Conservation (phyloP, 768 basidiomycete genomes). For the Gloeophyllum trabeum region DNA sequence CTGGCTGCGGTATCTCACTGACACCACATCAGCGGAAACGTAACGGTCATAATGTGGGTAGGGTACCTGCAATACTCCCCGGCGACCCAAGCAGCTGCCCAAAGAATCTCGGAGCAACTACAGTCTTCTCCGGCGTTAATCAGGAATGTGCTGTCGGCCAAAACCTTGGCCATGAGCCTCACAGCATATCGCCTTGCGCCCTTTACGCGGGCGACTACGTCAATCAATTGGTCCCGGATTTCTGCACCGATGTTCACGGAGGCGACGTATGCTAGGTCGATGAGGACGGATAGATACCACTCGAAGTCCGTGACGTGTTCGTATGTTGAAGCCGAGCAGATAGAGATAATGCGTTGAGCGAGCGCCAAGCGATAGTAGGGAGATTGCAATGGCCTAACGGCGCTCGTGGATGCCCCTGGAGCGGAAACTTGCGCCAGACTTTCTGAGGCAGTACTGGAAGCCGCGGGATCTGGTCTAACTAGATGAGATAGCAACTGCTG, state of each 20-base stretch:
- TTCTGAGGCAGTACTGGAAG: too few species aligned
- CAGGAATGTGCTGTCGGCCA: conserved; percentile 70
- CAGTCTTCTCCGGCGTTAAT: conserved; percentile 55
- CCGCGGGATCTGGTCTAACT: conserved; percentile 52
- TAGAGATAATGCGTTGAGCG: conserved; percentile 72
- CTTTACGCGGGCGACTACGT: conserved; percentile 74
- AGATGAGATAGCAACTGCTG: conserved; percentile 87
- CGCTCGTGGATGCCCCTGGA: conserved; percentile 16
- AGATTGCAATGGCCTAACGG: conserved; percentile 51
- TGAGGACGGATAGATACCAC: conserved; percentile 93
- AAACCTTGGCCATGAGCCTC: conserved; percentile 68
- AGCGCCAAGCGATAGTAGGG: conserved; percentile 81
- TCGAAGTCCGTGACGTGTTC: conserved; percentile 88
- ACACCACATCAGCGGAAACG: neutral
- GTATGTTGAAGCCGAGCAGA: conserved; percentile 78
- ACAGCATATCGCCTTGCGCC: conserved; percentile 73
- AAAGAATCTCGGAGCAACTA: conserved; percentile 76
- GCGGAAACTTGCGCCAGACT: too few species aligned
- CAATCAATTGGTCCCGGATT: conserved; percentile 78
- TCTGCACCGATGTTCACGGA: conserved; percentile 66
- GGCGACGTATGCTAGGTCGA: conserved; percentile 85
- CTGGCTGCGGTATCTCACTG: conserved; percentile 74
- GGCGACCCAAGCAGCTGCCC: conserved; percentile 95
- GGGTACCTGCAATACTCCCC: conserved; percentile 88
- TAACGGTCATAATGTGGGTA: neutral